Percentiles rank a stretch among this genome's conserved stretches.
Evolutionary conservation across 2,329 filamentous ascomycete genomes (phyloP).

Genomic region (Purpureocillium takamizusanense): DNA sequence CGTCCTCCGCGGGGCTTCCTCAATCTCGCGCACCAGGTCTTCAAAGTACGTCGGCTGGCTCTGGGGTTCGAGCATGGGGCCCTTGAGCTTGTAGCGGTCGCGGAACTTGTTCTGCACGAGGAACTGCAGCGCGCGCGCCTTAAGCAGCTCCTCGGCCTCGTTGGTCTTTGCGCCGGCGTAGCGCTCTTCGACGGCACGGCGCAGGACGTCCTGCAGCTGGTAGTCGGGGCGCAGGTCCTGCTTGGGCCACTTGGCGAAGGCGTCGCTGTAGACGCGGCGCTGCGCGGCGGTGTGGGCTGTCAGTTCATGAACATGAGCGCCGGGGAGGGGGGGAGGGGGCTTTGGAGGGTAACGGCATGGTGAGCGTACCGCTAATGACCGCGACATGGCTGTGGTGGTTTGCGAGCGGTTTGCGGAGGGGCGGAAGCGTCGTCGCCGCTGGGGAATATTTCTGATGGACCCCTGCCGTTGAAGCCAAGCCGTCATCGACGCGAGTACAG

Average conservation of each 20-base stretch:
- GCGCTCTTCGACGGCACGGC: conserved; percentile 24
- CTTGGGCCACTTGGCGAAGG: conserved; percentile 49
- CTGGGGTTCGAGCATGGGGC: conserved; percentile 44
- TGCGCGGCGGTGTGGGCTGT: no score
- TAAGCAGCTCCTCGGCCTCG: conserved; percentile 42
- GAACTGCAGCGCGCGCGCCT: conserved; percentile 51
- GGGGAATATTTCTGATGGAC: no score
- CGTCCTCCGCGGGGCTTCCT: conserved; percentile 50
- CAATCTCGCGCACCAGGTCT: conserved; percentile 52
- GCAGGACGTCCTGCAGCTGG: conserved; percentile 50
- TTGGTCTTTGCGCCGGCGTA: conserved; percentile 21
- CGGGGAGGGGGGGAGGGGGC: neutral
- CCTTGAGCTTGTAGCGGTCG: conserved; percentile 35
- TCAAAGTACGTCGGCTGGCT: conserved; percentile 57
- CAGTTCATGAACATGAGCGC: neutral
- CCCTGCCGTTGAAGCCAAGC: no score
- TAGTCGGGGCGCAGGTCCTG: conserved; percentile 54
- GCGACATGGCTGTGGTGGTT: conserved; percentile 20
- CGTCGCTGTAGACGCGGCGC: conserved; percentile 27
- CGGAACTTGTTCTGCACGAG: conserved; percentile 52
- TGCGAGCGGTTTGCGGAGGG: neutral
- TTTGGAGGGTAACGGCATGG: no score
- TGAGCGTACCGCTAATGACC: conserved; percentile 19
- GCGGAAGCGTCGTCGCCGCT: neutral
- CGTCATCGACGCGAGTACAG: no score